Conservation (phyloP, 352 stramenopile species). For the Globisporangium middletonii region DNA sequence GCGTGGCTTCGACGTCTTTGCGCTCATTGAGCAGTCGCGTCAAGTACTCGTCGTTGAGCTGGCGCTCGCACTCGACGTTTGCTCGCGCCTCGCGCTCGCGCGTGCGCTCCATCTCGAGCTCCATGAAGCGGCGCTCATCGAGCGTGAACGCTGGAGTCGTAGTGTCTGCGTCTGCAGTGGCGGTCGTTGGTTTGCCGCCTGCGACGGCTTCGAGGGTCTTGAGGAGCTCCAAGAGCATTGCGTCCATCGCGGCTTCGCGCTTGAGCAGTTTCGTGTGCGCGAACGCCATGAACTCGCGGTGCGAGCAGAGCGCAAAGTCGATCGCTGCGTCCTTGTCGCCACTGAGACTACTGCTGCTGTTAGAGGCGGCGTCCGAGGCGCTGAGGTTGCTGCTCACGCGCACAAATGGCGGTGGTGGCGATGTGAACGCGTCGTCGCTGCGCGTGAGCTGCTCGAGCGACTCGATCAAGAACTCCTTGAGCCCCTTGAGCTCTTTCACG, state of each 20-base stretch:
- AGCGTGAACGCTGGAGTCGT: slow-evolving; percentile 21
- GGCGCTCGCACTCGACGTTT: slow-evolving; percentile 27
- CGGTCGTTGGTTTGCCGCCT: background rate
- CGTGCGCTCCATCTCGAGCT: slow-evolving; percentile 36
- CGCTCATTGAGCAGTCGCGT: slow-evolving; percentile 40
- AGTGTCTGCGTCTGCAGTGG: background rate
- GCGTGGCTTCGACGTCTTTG: slow-evolving; percentile 42
- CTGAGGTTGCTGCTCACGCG: slow-evolving; percentile 2
- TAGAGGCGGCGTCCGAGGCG: background rate
- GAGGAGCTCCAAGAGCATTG: slow-evolving; percentile 20
- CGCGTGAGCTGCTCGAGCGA: slow-evolving; percentile 44
- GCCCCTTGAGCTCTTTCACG: slow-evolving; percentile 63
- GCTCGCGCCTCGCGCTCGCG: slow-evolving; percentile 23
- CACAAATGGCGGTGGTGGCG: slow-evolving; percentile 17
- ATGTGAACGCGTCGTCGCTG: slow-evolving; percentile 16
- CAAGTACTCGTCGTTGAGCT: slow-evolving; percentile 39
- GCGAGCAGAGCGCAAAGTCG: slow-evolving; percentile 45
- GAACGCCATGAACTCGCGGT: slow-evolving; percentile 53
- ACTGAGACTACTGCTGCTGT: slow-evolving; percentile 13
- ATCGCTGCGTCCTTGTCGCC: slow-evolving; percentile 40
- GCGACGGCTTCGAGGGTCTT: slow-evolving; percentile 22
- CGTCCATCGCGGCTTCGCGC: slow-evolving; percentile 20
- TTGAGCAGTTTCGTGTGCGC: slow-evolving; percentile 29
- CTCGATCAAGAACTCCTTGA: slow-evolving; percentile 62
- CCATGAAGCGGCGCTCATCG: slow-evolving; percentile 29